phyloP scores from a whole-genome alignment of 805 yeast genomes.

The Hanseniaspora clermontiae region DNA sequence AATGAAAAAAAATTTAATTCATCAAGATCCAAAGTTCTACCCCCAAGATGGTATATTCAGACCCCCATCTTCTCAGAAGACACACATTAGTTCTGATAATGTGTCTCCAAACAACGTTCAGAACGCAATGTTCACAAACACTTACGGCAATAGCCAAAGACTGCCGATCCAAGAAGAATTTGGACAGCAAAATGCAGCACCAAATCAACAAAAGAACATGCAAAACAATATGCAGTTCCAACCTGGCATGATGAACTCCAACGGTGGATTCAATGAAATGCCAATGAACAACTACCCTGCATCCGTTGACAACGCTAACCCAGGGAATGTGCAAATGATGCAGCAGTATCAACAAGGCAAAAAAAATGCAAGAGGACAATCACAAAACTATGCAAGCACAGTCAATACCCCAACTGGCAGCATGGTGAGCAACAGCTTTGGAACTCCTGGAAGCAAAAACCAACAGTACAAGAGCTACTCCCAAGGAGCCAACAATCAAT shows the following conservation, averaged over 20 bases:
- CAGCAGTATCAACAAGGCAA: neutral
- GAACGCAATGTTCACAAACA: neutral
- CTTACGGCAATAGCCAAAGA: neutral
- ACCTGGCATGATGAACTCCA: neutral
- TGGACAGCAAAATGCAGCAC: neutral
- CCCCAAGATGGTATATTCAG: constrained; percentile 6
- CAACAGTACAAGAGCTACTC: neutral
- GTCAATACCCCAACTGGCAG: neutral
- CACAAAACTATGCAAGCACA: neutral
- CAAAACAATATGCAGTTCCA: neutral
- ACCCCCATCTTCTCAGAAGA: neutral
- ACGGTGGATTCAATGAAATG: neutral
- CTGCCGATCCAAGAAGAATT: neutral
- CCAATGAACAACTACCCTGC: neutral
- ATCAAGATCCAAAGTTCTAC: constrained; percentile 1
- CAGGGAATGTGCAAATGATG: neutral
- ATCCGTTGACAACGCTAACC: neutral
- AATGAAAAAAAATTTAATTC: neutral
- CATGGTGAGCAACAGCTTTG: neutral
- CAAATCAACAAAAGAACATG: neutral
- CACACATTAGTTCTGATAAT: neutral
- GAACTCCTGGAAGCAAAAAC: neutral
- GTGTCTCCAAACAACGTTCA: neutral
- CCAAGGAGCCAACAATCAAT: neutral
- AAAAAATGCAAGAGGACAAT: neutral